phyloP scores from a whole-genome alignment of 2,329 filamentous ascomycete species.

The Aureobasidium sp. region DNA sequence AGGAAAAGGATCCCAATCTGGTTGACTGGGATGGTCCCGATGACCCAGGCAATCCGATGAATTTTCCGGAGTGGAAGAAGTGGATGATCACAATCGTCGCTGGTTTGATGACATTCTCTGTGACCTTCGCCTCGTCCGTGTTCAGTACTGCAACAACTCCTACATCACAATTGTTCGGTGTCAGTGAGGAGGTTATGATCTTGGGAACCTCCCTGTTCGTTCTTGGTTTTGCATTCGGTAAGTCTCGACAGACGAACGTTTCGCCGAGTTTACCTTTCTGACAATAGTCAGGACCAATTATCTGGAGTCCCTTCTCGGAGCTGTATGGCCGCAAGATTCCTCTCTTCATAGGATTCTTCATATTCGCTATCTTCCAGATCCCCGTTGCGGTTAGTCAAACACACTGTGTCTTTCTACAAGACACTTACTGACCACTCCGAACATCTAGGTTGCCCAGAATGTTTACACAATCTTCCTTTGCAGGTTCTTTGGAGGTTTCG shows the following conservation, averaged over 20 bases:
- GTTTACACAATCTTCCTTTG: slow-evolving; percentile 46
- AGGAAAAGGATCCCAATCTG: slow-evolving; percentile 18
- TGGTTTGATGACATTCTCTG: slow-evolving; percentile 60
- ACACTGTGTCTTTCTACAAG: not conserved
- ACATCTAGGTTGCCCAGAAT: slow-evolving; percentile 34
- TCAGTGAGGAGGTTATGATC: slow-evolving; percentile 18
- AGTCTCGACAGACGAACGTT: not conserved
- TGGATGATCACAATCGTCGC: slow-evolving; percentile 22
- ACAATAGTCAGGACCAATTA: slow-evolving; percentile 16
- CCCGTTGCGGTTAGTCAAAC: slow-evolving; percentile 37
- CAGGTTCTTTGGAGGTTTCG: slow-evolving; percentile 48
- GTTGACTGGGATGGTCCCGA: slow-evolving; percentile 20
- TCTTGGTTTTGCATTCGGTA: slow-evolving; percentile 21
- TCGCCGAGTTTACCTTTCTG: slow-evolving; percentile 6
- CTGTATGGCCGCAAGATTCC: slow-evolving; percentile 44
- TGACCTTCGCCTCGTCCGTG: slow-evolving; percentile 52
- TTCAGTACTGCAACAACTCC: slow-evolving; percentile 18
- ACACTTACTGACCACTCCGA: not conserved
- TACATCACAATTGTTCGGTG: slow-evolving; percentile 17
- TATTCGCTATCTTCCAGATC: slow-evolving; percentile 48
- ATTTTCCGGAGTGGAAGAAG: slow-evolving; percentile 22
- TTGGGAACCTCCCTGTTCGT: slow-evolving; percentile 24
- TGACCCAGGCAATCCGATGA: slow-evolving; percentile 25
- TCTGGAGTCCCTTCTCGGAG: slow-evolving; percentile 50
- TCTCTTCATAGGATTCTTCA: slow-evolving; percentile 41